A percentile compares a stretch with the other conserved stretches of the same genome.
Conservation (phyloP, 2,329 filamentous ascomycete species). For the Tolypocladium inflatum region DNA sequence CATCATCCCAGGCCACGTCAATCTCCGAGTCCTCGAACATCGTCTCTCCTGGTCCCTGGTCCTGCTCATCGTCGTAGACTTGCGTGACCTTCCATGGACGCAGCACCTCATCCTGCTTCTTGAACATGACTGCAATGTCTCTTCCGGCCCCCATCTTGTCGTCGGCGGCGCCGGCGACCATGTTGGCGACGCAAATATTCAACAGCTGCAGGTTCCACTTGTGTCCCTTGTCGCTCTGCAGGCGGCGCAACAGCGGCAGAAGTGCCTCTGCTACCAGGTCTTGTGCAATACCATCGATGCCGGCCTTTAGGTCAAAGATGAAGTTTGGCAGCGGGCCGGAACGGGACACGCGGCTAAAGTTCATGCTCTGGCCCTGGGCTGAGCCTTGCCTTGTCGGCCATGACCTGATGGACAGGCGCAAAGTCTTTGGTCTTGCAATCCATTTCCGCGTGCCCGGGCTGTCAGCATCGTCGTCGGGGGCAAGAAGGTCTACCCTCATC, state of each 20-base stretch:
- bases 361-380: conserved; percentile 46
- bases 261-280: conserved; percentile 61
- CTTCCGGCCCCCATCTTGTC: conserved; percentile 48
- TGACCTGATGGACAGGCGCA: conserved; percentile 72
- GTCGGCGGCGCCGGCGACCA: conserved; percentile 50
- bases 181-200: conserved; percentile 82
- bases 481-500: conserved; percentile 69
- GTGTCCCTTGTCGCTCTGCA: conserved; percentile 57
- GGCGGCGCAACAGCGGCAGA: conserved; percentile 61
- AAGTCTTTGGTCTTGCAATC: conserved; percentile 71
- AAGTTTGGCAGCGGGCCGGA: conserved; percentile 67
- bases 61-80: conserved; percentile 22
- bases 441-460: conserved; percentile 38
- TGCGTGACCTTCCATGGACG: conserved; percentile 50
- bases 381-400: conserved; percentile 23
- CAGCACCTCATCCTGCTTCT: conserved; percentile 58
- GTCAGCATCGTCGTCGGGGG: conserved; percentile 30
- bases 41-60: conserved; percentile 8
- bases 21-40: conserved; percentile 9
- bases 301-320: conserved; percentile 54
- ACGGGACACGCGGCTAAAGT: conserved; percentile 63
- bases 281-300: conserved; percentile 51
- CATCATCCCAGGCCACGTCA: conserved; percentile 18
- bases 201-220: conserved; percentile 74
- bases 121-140: conserved; percentile 79